These are phyloP conservation scores for Glycine latifolia DNA, from an alignment of 306 rosid species.

Conservation along the genomic window DNA sequence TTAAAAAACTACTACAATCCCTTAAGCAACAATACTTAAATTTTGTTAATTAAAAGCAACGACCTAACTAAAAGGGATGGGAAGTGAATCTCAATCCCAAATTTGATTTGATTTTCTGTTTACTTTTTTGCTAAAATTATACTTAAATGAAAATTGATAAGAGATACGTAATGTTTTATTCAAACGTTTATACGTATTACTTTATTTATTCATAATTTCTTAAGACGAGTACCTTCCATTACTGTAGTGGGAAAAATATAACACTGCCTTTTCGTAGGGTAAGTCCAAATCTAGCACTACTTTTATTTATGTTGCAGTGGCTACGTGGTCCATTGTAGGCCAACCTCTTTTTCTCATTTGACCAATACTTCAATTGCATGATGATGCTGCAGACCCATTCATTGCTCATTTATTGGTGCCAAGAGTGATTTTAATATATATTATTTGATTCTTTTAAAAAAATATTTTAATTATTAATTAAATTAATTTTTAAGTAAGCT, in stretches of 20 bases:
- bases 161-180: neutral
- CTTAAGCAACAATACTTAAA: neutral
- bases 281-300: conserved; percentile 7
- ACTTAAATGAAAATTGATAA: neutral
- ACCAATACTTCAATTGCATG: conserved; percentile 29
- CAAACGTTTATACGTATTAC: neutral
- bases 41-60: neutral
- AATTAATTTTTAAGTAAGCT: neutral
- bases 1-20: neutral
- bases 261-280: neutral
- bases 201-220: neutral
- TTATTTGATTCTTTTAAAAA: neutral
- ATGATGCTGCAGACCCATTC: conserved; percentile 17
- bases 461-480: too few relatives aligned
- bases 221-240: neutral
- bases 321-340: conserved; percentile 27
- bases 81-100: neutral
- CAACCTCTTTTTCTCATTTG: conserved; percentile 33
- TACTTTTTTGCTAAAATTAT: neutral
- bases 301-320: conserved; percentile 22
- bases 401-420: neutral
- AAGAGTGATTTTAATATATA: neutral
- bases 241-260: neutral
- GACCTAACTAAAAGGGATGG: neutral
- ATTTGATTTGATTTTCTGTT: neutral